Base-by-base conservation (phyloP, 2,329 filamentous ascomycete species). In the Paracoccidioides brasiliensis region DNA sequence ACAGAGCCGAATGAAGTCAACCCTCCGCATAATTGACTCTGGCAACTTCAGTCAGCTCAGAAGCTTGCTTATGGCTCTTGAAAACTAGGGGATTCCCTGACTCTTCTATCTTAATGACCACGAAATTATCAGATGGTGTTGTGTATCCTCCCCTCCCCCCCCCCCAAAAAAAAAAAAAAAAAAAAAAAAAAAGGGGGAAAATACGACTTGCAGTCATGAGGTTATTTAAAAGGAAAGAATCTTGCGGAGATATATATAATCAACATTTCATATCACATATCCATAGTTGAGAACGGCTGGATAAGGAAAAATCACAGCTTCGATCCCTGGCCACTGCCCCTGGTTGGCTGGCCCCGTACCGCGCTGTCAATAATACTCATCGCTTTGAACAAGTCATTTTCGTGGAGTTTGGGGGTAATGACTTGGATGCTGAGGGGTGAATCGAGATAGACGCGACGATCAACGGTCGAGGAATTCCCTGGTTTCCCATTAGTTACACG, bases 371-470 rank as follows among this genome's bases (percentile, higher is more conserved):
- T 70, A 8, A 76, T 64, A n/a, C 66, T 66, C 79, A 83, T 81
- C 0, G 74, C 76, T 57, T 74, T 70, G 45, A 73, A 73, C 15
- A 83, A 66, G 58, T 74, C 74, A 62, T 77, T 72, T 58, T 83
- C 80, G 60, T 77, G 73, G 62, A 79, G 64, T 54, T 72, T 78
- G 6, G 78, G 78, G 5, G 76, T 77, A 0, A 83, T 46, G 3
- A 56, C 76, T 65, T 83, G 80, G 33, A 83, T 70, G 60, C 77
- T 78, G 6, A 83, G 65, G 15, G 76, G 73, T 3, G 77, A 80
- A 3, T 72, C 73, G 5, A 83, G 61, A 60, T 82, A 83, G 0
- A 79, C 71, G 0, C 69, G 69, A 22, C 79, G 70, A 63, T 82
- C 77, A 30, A 77, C 70, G 3, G 74, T 73, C 10, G 71, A 74